Percentiles rank a stretch among this genome's conserved stretches.
Evolutionary conservation across 352 stramenopile genomes (phyloP).

Genomic region (Phytophthora multivora): DNA sequence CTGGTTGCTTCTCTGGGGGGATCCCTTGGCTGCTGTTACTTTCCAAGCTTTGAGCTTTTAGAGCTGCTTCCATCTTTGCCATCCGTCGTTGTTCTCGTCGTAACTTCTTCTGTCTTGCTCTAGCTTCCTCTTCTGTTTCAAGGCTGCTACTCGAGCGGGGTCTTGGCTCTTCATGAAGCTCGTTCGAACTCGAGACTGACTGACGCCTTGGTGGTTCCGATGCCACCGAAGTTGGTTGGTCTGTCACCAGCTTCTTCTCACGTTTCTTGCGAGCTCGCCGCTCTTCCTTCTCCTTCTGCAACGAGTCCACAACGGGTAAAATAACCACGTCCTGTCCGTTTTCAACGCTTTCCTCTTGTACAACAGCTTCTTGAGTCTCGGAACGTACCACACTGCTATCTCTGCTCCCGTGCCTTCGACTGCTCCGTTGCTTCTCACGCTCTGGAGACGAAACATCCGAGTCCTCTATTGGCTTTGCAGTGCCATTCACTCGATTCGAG

Average conservation of each 20-base stretch:
- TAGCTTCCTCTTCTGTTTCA: slow-evolving; percentile 26
- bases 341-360: slow-evolving; percentile 5
- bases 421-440: slow-evolving; percentile 10
- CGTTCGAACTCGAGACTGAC: slow-evolving; percentile 10
- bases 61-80: slow-evolving; percentile 41
- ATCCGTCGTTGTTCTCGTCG: slow-evolving; percentile 39
- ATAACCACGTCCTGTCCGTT: not conserved
- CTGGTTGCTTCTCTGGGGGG: not conserved
- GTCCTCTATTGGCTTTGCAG: not conserved
- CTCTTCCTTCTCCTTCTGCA: slow-evolving; percentile 32
- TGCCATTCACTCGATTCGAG: not conserved
- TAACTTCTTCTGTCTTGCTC: slow-evolving; percentile 34
- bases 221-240: slow-evolving; percentile 7
- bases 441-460: slow-evolving; percentile 16
- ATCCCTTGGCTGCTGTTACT: not conserved
- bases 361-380: not conserved
- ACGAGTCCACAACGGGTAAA: not conserved
- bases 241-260: slow-evolving; percentile 26
- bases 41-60: slow-evolving; percentile 40
- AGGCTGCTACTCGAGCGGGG: slow-evolving; percentile 17
- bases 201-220: slow-evolving; percentile 16
- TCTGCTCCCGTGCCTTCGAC: slow-evolving; percentile 21
- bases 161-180: slow-evolving; percentile 4
- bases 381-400: slow-evolving; percentile 1
- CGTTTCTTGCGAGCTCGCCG: slow-evolving; percentile 18